Evolutionary conservation across 2,329 filamentous ascomycete species (phyloP), one percentile per base, ranked within the genome.

Genomic region (Diaporthe amygdali): DNA sequence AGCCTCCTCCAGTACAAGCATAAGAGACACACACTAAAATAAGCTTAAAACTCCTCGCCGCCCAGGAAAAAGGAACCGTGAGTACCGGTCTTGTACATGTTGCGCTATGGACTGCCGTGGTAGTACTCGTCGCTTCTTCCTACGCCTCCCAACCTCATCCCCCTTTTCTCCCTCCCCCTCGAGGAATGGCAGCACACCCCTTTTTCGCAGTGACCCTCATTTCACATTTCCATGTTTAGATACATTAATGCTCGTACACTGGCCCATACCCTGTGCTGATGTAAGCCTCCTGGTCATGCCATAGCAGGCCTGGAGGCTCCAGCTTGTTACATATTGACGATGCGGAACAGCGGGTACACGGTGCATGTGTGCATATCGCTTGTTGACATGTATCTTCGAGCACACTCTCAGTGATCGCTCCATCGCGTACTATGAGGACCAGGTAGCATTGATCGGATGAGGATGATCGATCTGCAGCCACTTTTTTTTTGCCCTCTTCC

Each of bases 21-120:
- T 68, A 22, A 20, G 1, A 27, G 2, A n/a, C 59, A 49, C 59
- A 6, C 44, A 49, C 59, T 37, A 64, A 64, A 64, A 59, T 59
- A 68, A 68, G 66, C 66, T 68, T 68, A 68, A 68, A 68, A n/a
- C 17, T 25, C 32, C 32, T 46, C 32, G 17, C 27, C 66, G 66
- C 30, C 59, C 32, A 41, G 14, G 27, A 22, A 25, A 46, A 22
- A 63, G 41, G 41, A 63, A 17, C 10, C 10, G 20, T 5, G 4
- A n/a, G 39, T 46, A 27, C 59, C 30, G 39, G 30, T 14, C 59
- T 41, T 25, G 59, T 49, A 49, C n/a, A 47, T 22, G 5, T 9
- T 39, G 9, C 37, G 17, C 56, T 2, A n/a, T 39, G 46, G 15
- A n/a, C 22, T 56, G 54, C 54, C 27, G 14, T 22, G 37, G 37